phyloP scores from a whole-genome alignment of 768 basidiomycete genomes.

The Lentinula detonsa region DNA sequence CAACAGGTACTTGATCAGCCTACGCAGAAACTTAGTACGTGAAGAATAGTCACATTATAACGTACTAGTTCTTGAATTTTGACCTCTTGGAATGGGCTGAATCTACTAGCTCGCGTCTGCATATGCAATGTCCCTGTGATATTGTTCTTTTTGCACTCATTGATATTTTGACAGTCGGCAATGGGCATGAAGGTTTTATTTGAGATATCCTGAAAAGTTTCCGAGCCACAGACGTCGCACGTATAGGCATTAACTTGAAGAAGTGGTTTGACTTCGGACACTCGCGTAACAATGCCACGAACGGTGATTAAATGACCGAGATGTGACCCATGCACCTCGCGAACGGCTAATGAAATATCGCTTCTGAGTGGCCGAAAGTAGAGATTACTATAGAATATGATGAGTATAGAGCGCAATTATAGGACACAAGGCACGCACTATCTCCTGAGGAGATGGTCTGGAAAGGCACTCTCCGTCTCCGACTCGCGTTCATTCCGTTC shows the following conservation, averaged over 20 bases:
- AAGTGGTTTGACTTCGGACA: constrained; percentile 97
- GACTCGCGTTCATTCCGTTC: constrained; percentile 84
- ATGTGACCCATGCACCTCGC: constrained; percentile 80
- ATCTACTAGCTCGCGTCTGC: constrained; percentile 97
- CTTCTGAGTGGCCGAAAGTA: constrained; percentile 88
- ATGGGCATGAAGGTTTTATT: constrained; percentile 89
- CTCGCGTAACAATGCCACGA: constrained; percentile 96
- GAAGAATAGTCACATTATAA: not conserved
- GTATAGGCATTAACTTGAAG: constrained; percentile 97
- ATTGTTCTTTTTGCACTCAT: constrained; percentile 80
- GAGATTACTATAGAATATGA: constrained; percentile 58
- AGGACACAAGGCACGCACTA: constrained; percentile 60
- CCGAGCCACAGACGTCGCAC: constrained; percentile 96
- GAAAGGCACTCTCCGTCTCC: constrained; percentile 73
- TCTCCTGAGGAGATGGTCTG: constrained; percentile 85
- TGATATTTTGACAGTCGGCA: constrained; percentile 79
- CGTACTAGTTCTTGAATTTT: constrained; percentile 98
- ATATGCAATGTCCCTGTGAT: constrained; percentile 91
- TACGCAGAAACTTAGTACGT: constrained; percentile 20
- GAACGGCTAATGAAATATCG: constrained; percentile 78
- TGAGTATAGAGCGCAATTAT: constrained; percentile 9
- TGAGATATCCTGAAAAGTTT: constrained; percentile 97
- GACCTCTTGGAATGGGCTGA: constrained; percentile 97
- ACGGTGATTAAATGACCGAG: constrained; percentile 95
- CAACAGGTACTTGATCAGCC: constrained; percentile 99